These are phyloP conservation scores for Metschnikowia colocasiae DNA, from an alignment of 805 yeast genomes.

Conservation along the genomic window DNA sequence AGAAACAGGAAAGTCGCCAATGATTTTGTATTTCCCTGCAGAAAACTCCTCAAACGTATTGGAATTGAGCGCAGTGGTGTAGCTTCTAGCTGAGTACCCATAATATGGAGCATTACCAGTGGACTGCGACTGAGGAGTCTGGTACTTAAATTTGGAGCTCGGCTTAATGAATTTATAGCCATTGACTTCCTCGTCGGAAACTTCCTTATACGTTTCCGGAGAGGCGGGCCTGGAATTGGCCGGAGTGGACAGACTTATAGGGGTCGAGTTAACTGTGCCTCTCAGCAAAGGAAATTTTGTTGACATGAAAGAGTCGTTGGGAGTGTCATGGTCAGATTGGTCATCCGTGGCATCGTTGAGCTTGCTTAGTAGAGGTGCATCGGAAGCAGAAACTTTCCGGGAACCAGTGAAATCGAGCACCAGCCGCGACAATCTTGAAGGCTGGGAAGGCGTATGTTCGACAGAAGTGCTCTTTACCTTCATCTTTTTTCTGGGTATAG, in stretches of 20 bases:
- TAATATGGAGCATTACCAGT: slow-evolving; percentile 9
- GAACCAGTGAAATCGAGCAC: slow-evolving; percentile 33
- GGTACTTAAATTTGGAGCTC: slow-evolving; percentile 14
- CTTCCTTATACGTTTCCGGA: slow-evolving; percentile 22
- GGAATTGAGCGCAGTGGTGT: slow-evolving; percentile 25
- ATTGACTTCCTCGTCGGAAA: slow-evolving; percentile 36
- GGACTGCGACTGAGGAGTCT: slow-evolving; percentile 15
- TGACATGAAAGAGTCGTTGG: slow-evolving; percentile 6
- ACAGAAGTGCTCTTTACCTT: slow-evolving; percentile 22
- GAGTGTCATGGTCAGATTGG: slow-evolving; percentile 8
- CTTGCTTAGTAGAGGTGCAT: slow-evolving; percentile 19
- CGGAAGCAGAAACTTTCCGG: slow-evolving; percentile 23
- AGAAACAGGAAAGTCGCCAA: slow-evolving; percentile 32
- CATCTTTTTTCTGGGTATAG: slow-evolving; percentile 37
- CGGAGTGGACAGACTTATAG: slow-evolving; percentile 43
- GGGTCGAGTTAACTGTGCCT: slow-evolving; percentile 24
- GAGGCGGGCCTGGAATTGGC: slow-evolving; percentile 38
- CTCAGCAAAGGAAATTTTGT: slow-evolving; percentile 7
- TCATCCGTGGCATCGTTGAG: slow-evolving; percentile 12
- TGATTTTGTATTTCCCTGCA: slow-evolving; percentile 21
- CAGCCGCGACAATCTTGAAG: slow-evolving; percentile 17
- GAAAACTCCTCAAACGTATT: slow-evolving; percentile 8
- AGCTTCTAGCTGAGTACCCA: slow-evolving; percentile 3
- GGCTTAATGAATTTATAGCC: slow-evolving; percentile 45
- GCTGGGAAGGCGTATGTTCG: slow-evolving; percentile 22